phyloP scores from a whole-genome alignment of 345 rosid species.

The Schrenkiella parvula region DNA sequence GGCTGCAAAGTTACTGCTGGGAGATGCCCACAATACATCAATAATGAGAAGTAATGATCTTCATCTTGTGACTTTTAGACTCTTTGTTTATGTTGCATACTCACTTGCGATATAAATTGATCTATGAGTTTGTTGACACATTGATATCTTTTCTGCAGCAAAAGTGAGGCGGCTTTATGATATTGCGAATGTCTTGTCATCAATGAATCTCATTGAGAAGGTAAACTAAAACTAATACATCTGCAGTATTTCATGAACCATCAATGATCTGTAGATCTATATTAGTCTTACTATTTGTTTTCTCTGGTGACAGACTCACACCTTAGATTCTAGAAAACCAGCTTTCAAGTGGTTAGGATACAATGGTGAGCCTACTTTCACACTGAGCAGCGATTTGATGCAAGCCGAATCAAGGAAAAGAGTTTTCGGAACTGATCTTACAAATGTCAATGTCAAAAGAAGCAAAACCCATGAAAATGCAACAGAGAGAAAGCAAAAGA shows the following conservation, averaged over 20 bases:
- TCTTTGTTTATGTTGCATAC: neutral
- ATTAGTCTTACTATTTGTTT: neutral
- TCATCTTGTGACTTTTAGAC: neutral
- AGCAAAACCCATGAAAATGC: conserved; percentile 35
- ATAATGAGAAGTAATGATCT: conserved; percentile 66
- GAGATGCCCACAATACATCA: conserved; percentile 67
- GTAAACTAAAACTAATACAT: conserved; percentile 28
- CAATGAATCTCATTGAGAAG: conserved; percentile 89
- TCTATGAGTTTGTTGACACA: neutral
- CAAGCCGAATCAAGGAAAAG: conserved; percentile 53
- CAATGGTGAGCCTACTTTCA: conserved; percentile 41
- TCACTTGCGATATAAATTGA: neutral
- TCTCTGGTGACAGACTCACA: conserved; percentile 60
- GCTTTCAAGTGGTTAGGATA: conserved; percentile 90
- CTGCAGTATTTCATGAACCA: neutral
- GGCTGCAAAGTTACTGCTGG: conserved; percentile 73
- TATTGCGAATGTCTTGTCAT: conserved; percentile 81
- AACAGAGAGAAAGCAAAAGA: conserved; percentile 24
- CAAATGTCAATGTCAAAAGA: conserved; percentile 50
- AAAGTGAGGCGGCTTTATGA: conserved; percentile 90
- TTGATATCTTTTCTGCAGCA: conserved; percentile 43
- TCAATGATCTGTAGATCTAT: neutral
- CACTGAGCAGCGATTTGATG: conserved; percentile 30
- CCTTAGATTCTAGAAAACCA: conserved; percentile 67
- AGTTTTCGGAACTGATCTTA: conserved; percentile 70